Conservation (phyloP, 331 rosid genomes). For the Malus hybrid region DNA sequence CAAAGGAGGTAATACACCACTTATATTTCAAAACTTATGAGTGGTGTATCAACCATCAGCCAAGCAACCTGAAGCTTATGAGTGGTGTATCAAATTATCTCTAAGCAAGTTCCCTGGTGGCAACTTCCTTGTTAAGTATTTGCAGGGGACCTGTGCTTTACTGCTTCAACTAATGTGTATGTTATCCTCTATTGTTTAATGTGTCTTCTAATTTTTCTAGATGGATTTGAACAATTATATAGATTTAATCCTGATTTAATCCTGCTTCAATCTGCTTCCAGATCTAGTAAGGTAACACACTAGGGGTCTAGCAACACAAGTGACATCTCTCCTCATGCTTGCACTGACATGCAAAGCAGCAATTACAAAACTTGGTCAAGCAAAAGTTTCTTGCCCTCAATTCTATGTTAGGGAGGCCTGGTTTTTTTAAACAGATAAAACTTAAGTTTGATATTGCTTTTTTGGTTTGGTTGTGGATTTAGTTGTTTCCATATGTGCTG, state of each 20-base stretch:
- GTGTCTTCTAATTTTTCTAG: not conserved
- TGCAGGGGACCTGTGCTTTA: slow-evolving; percentile 48
- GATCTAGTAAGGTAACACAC: slow-evolving; percentile 48
- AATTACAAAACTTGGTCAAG: slow-evolving; percentile 72
- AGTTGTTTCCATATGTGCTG: slow-evolving; percentile 33
- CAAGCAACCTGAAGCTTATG: slow-evolving; percentile 76
- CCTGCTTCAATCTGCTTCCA: slow-evolving; percentile 27
- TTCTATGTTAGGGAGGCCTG: slow-evolving; percentile 60
- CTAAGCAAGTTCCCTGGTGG: slow-evolving; percentile 73
- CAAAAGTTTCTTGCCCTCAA: slow-evolving; percentile 80
- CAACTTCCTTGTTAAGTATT: slow-evolving; percentile 36
- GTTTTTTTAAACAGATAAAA: slow-evolving; percentile 13
- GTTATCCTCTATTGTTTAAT: too few species aligned
- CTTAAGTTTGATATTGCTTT: slow-evolving; percentile 11
- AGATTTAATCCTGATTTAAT: slow-evolving; percentile 31
- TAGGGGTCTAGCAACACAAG: slow-evolving; percentile 38
- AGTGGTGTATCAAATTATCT: slow-evolving; percentile 58
- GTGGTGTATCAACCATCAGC: slow-evolving; percentile 52
- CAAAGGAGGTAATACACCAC: not conserved
- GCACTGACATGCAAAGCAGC: slow-evolving; percentile 77
- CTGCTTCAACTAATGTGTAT: slow-evolving; percentile 17
- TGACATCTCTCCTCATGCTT: slow-evolving; percentile 70
- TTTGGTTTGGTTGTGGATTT: slow-evolving; percentile 21
- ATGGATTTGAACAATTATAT: slow-evolving; percentile 49
- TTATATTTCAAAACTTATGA: not conserved